A percentile compares a stretch with the other conserved stretches of the same genome.
Conservation (phyloP, 1,284 basidiomycete genomes). For the Ceratobasidium papillatum region DNA sequence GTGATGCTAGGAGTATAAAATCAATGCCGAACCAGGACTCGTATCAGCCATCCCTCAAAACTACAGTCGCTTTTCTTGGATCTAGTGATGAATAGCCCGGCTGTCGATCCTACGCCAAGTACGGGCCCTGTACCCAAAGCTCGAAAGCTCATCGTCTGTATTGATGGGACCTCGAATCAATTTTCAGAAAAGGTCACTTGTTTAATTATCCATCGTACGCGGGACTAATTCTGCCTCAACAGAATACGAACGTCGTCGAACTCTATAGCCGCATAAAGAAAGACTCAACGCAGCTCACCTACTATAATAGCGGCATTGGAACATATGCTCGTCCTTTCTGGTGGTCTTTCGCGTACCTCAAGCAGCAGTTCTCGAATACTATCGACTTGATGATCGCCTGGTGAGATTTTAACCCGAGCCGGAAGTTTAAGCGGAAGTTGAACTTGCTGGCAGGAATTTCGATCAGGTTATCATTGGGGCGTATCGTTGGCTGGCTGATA, state of each 20-base stretch:
- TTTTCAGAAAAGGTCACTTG: constrained; percentile 4
- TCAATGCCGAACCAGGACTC: too few relatives aligned
- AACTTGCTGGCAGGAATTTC: constrained; percentile 36
- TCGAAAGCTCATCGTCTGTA: not conserved
- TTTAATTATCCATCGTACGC: not conserved
- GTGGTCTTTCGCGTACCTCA: constrained; percentile 10
- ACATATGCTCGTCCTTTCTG: constrained; percentile 38
- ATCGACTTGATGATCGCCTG: constrained; percentile 43
- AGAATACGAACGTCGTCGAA: constrained; percentile 29
- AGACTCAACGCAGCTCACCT: constrained; percentile 34
- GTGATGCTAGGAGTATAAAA: too few relatives aligned
- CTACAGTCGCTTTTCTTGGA: too few relatives aligned
- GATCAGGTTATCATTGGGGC: constrained; percentile 39
- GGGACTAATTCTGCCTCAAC: too few relatives aligned
- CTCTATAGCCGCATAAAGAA: constrained; percentile 25
- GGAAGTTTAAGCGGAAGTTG: not conserved
- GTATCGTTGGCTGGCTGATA: constrained; percentile 43
- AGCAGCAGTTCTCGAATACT: not conserved
- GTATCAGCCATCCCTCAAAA: too few relatives aligned
- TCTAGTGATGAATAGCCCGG: too few relatives aligned
- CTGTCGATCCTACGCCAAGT: too few relatives aligned
- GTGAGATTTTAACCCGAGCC: not conserved
- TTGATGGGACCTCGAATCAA: constrained; percentile 16
- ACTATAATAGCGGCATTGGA: constrained; percentile 43
- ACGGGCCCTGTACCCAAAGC: too few relatives aligned